Percentiles rank a stretch among this genome's conserved stretches.
These are phyloP conservation scores for Boletus patriciae DNA, from an alignment of 768 basidiomycete genomes.

Conservation along the genomic window DNA sequence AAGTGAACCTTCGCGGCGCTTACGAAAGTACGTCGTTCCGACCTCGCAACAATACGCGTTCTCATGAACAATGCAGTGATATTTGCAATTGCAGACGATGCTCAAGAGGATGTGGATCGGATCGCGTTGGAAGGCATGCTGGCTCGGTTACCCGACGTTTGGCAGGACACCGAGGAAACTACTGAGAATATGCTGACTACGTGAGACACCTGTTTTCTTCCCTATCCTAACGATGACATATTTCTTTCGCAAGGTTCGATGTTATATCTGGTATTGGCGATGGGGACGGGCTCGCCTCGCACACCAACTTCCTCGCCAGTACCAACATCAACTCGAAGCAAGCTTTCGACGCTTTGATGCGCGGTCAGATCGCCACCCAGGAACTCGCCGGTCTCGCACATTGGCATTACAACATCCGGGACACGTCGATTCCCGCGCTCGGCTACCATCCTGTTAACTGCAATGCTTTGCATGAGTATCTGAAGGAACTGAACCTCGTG, in stretches of 20 bases:
- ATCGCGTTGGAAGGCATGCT: slow-evolving; percentile 48
- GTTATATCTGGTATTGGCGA: slow-evolving; percentile 54
- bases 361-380: slow-evolving; percentile 45
- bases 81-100: slow-evolving; percentile 33
- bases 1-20: slow-evolving; percentile 49
- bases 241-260: slow-evolving; percentile 51
- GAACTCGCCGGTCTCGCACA: slow-evolving; percentile 41
- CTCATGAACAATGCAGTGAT: slow-evolving; percentile 38
- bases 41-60: not conserved
- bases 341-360: slow-evolving; percentile 52
- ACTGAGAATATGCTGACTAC: slow-evolving; percentile 59
- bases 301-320: slow-evolving; percentile 60
- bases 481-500: slow-evolving; percentile 47
- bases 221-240: not conserved
- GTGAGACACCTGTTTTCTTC: slow-evolving; percentile 38
- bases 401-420: slow-evolving; percentile 55
- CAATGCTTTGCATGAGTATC: slow-evolving; percentile 35
- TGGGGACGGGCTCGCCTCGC: slow-evolving; percentile 42
- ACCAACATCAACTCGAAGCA: slow-evolving; percentile 50
- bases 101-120: slow-evolving; percentile 35
- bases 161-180: slow-evolving; percentile 50
- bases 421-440: slow-evolving; percentile 46
- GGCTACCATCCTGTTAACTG: slow-evolving; percentile 38
- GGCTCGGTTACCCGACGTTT: slow-evolving; percentile 54
- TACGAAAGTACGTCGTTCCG: slow-evolving; percentile 53